A percentile compares a stretch with the other conserved stretches of the same genome.
Evolutionary conservation across 371 early-diverging fungal species (phyloP).

Genomic region (Smittium culicis): DNA sequence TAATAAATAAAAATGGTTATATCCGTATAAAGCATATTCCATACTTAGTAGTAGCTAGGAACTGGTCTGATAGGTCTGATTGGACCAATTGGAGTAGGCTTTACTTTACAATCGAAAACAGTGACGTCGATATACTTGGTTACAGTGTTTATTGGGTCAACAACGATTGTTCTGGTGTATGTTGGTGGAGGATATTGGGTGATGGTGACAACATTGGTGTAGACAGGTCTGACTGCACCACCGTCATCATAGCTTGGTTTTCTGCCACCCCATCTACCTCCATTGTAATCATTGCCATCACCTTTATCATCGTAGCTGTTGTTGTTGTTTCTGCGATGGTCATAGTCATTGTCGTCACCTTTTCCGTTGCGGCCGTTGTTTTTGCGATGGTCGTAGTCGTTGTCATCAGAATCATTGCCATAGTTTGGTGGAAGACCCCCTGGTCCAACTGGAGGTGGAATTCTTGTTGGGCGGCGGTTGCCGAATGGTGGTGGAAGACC

Average conservation of each 20-base stretch:
- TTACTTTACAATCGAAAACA: not conserved
- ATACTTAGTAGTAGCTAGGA: no score
- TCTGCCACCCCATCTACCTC: not conserved
- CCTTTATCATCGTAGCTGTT: not conserved
- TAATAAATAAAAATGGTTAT: no score
- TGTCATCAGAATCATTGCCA: constrained; percentile 5
- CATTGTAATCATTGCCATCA: not conserved
- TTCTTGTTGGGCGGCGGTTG: no score
- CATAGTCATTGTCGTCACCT: not conserved
- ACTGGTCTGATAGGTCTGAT: not conserved
- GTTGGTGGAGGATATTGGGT: not conserved
- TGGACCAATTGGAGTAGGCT: not conserved
- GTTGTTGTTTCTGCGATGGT: not conserved
- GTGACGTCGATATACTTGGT: constrained; percentile 9
- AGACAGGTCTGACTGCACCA: not conserved
- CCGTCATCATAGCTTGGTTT: not conserved
- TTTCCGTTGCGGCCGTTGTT: not conserved
- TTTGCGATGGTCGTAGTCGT: not conserved
- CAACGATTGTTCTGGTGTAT: not conserved
- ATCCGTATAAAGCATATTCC: no score
- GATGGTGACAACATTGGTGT: not conserved
- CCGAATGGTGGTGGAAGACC: not conserved
- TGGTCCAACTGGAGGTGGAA: not conserved
- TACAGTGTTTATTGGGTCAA: not conserved
- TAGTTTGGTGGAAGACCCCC: not conserved